These are phyloP conservation scores for Calonectria pteridis DNA, from an alignment of 2,329 filamentous ascomycete species.

Conservation along the genomic window DNA sequence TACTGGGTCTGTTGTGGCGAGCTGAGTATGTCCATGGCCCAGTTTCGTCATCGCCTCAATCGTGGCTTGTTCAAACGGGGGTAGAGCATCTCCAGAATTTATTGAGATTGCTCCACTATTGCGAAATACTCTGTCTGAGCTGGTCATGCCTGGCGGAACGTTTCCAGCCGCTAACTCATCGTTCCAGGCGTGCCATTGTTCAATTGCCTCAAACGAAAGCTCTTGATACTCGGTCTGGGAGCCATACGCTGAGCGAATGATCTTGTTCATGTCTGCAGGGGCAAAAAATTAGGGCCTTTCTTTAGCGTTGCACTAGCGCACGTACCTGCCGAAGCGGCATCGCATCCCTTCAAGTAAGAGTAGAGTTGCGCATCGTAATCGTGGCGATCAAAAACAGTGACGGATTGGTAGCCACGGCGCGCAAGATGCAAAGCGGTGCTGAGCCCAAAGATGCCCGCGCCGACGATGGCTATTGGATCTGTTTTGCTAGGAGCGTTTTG, in stretches of 20 bases:
- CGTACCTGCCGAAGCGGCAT: constrained; percentile 55
- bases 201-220: constrained; percentile 57
- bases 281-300: background rate
- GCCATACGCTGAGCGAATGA: constrained; percentile 55
- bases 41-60: constrained; percentile 51
- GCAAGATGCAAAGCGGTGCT: constrained; percentile 50
- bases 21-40: constrained; percentile 50
- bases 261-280: constrained; percentile 53
- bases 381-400: constrained; percentile 63
- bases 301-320: background rate
- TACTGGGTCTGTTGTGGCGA: constrained; percentile 45
- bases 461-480: constrained; percentile 29
- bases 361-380: constrained; percentile 55
- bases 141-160: constrained; percentile 53
- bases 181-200: constrained; percentile 61
- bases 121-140: constrained; percentile 51
- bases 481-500: background rate
- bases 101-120: constrained; percentile 53
- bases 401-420: constrained; percentile 56
- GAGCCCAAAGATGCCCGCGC: constrained; percentile 47
- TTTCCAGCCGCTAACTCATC: constrained; percentile 48
- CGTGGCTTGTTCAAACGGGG: constrained; percentile 51
- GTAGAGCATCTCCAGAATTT: constrained; percentile 39
- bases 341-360: constrained; percentile 55
- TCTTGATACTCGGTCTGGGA: constrained; percentile 59